Evolutionary conservation across 345 rosid species (phyloP).

Genomic region (Syzygium grande): DNA sequence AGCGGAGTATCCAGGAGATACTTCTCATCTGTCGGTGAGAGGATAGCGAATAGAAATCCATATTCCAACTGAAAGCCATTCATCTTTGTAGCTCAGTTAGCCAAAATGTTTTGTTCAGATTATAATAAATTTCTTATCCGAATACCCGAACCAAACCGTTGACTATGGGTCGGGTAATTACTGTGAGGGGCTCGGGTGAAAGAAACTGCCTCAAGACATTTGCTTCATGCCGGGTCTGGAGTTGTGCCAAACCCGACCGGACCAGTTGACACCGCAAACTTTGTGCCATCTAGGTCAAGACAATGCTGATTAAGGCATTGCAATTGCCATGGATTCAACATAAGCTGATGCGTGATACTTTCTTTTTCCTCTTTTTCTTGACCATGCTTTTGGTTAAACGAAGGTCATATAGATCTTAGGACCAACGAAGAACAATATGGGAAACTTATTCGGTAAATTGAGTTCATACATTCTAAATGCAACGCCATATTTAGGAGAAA

Average conservation of each 20-base stretch:
- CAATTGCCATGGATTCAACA: neutral
- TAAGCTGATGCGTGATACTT: neutral
- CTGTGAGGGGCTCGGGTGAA: neutral
- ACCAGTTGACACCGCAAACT: neutral
- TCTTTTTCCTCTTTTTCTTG: neutral
- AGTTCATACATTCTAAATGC: neutral
- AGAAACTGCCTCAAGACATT: neutral
- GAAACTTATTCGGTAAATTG: neutral
- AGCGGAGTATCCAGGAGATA: neutral
- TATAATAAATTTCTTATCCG: neutral
- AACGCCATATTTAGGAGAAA: neutral
- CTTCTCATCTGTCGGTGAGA: neutral
- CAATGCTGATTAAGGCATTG: neutral
- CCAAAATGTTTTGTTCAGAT: neutral
- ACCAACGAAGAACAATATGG: neutral
- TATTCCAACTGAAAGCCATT: neutral
- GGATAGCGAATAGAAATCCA: neutral
- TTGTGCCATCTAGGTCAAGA: neutral
- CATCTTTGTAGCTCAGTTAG: neutral
- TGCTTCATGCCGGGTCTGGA: neutral
- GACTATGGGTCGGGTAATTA: neutral
- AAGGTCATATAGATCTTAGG: neutral
- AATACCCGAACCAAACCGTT: neutral
- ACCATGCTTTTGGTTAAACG: neutral
- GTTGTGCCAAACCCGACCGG: neutral